Base-by-base conservation (phyloP, 2,329 filamentous ascomycete genomes). In the Colletotrichum plurivorum region DNA sequence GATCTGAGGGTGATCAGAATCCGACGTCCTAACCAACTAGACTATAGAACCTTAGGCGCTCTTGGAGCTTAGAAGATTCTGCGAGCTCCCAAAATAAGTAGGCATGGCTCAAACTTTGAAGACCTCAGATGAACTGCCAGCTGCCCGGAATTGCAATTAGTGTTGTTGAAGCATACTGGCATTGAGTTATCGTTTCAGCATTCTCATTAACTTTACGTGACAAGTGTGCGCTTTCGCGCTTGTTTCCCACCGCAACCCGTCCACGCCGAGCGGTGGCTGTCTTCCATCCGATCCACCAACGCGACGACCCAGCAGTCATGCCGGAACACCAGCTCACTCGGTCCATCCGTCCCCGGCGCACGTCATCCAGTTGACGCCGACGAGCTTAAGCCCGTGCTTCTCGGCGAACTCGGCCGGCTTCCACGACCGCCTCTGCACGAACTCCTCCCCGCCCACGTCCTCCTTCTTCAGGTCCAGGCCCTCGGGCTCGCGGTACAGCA, bases 381-480 rank as follows among this genome's bases (percentile, higher is more conserved):
- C 81, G 16, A 85, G 77, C 15, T 71, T 73, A 53, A 85, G 73
- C 0, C 78, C 73, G 52, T 84, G 73, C 69, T 77, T 78, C 51
- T 77, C 73, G 2, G 81, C 78, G 63, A 84, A 85, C 36, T 77
- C 78, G 0, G 74, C 77, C 0, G 79, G 76, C 56, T 81, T 77
- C 69, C 85, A 85, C 0, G 79, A 82, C 9, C 83, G 78, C 57
- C 84, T 75, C 66, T 85, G 78, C 8, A 81, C 78, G 59, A 85
- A 84, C 67, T 84, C 83, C 63, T 85, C 83, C 0, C 82, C 84
- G 2, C 82, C 83, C 12, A 83, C 80, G n/a, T 84, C 81, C 2
- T 79, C 79, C 58, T 83, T 82, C 13, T 72, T 70, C 2, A 84
- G 72, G 1, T 72, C 69, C 6, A 83, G 71, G 5, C 72, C 75